phyloP scores from a whole-genome alignment of 2,329 filamentous ascomycete species.

The Hymenoscyphus fraxineus region DNA sequence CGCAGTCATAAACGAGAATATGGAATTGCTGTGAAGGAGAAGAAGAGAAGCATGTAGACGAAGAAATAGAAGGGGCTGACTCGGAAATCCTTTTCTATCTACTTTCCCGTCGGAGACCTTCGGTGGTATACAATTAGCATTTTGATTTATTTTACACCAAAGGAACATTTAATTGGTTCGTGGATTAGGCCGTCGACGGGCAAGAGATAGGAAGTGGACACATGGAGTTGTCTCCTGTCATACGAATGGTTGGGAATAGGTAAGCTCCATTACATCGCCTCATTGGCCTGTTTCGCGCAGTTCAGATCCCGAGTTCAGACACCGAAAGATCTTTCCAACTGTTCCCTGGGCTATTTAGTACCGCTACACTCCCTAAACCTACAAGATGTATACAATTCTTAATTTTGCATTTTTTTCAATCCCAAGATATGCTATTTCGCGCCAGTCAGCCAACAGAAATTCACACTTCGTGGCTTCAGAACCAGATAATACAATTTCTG shows the following conservation, averaged over 20 bases:
- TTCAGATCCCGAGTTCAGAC: background rate
- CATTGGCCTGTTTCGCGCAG: background rate
- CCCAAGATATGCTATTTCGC: background rate
- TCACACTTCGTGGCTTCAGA: background rate
- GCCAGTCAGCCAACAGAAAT: background rate
- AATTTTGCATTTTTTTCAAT: too few species aligned
- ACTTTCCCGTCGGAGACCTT: background rate
- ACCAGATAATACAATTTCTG: background rate
- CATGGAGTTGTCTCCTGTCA: background rate
- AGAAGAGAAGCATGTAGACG: background rate
- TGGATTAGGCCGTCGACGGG: background rate
- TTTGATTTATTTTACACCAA: background rate
- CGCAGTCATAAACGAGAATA: background rate
- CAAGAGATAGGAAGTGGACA: too few species aligned
- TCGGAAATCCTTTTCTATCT: background rate
- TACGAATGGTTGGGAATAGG: background rate
- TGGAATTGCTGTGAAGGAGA: background rate
- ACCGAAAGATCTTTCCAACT: background rate
- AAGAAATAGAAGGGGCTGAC: background rate
- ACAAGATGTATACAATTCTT: background rate
- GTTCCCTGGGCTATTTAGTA: background rate
- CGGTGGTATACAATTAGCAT: background rate
- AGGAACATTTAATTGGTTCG: background rate
- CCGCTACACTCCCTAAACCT: background rate
- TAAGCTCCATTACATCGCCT: background rate